phyloP scores from a whole-genome alignment of 495 filamentous ascomycete genomes.

The Penicillium atrosanguineum region DNA sequence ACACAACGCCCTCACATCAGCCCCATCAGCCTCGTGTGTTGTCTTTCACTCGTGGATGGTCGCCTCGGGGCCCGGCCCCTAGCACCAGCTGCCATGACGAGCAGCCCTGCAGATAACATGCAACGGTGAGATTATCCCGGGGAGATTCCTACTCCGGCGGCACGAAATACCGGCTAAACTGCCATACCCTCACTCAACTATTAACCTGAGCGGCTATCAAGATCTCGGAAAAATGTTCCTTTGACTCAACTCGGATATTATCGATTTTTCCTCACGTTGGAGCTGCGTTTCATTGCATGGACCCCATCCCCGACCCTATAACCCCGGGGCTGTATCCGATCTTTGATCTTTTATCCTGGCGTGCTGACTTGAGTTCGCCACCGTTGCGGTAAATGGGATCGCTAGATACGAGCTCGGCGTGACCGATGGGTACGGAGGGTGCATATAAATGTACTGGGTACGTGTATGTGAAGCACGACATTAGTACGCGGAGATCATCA shows the following conservation, averaged over 20 bases:
- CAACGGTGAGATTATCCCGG: constrained; percentile 14
- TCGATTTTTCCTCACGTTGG: background rate
- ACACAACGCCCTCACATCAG: constrained; percentile 1
- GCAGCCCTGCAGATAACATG: constrained; percentile 13
- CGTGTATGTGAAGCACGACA: background rate
- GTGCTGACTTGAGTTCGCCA: background rate
- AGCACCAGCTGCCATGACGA: background rate
- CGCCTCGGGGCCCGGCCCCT: background rate
- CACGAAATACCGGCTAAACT: too few species aligned
- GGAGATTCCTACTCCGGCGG: background rate
- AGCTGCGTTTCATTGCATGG: background rate
- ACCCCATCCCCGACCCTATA: background rate
- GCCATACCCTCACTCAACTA: too few species aligned
- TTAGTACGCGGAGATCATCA: background rate
- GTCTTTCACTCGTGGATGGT: background rate
- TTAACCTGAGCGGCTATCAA: background rate
- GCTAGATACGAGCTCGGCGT: background rate
- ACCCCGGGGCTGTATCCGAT: too few species aligned
- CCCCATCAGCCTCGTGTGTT: constrained; percentile 9
- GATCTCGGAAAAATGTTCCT: background rate
- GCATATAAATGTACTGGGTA: background rate
- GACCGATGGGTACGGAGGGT: background rate
- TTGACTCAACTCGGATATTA: background rate
- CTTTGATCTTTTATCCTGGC: background rate
- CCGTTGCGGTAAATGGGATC: background rate